These are phyloP conservation scores for Quercus gilva DNA, from an alignment of 306 rosid species.

Conservation along the genomic window DNA sequence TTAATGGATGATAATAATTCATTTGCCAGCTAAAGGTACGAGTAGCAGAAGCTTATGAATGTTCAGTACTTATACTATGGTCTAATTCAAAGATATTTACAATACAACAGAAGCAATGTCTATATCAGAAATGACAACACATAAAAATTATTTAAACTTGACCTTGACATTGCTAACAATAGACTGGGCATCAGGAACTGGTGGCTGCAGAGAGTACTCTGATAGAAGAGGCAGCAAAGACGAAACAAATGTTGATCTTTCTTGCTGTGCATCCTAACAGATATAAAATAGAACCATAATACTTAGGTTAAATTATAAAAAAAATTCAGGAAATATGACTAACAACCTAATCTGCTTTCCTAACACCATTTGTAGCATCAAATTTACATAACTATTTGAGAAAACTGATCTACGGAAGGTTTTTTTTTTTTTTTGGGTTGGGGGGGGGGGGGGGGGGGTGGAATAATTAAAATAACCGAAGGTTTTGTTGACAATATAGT, in stretches of 20 bases:
- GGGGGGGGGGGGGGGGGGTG: too few relatives aligned
- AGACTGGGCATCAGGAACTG: conserved; percentile 83
- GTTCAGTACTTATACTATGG: not conserved
- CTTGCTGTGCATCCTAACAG: conserved; percentile 91
- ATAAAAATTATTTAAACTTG: conserved; percentile 16
- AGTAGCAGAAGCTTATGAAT: not conserved
- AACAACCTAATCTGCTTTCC: conserved; percentile 19
- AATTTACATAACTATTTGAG: not conserved
- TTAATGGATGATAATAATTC: not conserved
- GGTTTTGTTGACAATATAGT: not conserved
- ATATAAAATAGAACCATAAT: conserved; percentile 20
- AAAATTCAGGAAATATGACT: conserved; percentile 10
- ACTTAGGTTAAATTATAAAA: not conserved
- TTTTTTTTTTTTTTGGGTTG: too few relatives aligned
- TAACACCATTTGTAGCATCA: conserved; percentile 9
- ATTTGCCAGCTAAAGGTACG: not conserved
- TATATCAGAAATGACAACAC: conserved; percentile 16
- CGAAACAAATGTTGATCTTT: conserved; percentile 82
- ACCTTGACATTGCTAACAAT: conserved; percentile 94
- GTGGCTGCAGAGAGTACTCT: conserved; percentile 91
- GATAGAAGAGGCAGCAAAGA: conserved; percentile 90
- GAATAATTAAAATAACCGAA: not conserved
- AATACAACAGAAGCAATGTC: conserved; percentile 8
- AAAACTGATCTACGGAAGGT: not conserved
- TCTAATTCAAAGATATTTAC: not conserved